Conservation (phyloP, 441 rosid genomes). For the Erodium trifolium region DNA sequence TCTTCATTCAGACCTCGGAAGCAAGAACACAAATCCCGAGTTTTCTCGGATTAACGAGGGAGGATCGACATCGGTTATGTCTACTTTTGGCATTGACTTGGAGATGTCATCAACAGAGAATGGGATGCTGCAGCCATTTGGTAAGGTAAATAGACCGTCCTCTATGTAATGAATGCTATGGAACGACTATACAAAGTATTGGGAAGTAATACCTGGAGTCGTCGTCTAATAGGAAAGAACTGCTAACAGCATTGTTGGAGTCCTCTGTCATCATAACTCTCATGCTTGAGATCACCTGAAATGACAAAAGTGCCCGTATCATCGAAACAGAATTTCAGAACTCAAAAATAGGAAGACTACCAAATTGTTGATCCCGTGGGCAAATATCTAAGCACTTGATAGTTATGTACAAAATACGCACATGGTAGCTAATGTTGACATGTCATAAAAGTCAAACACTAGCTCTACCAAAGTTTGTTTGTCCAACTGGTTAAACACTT, state of each 20-base stretch:
- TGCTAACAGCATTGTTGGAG: slow-evolving; percentile 94
- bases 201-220: slow-evolving; percentile 70
- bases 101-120: slow-evolving; percentile 94
- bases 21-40: slow-evolving; percentile 83
- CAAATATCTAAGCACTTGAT: too few species aligned
- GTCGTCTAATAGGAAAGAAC: slow-evolving; percentile 86
- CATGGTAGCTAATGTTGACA: background rate
- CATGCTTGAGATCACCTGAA: slow-evolving; percentile 86
- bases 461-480: background rate
- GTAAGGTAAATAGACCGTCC: background rate
- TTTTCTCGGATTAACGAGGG: slow-evolving; percentile 87
- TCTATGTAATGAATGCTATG: background rate
- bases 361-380: too few species aligned
- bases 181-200: background rate
- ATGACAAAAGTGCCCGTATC: background rate
- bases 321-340: background rate
- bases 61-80: slow-evolving; percentile 77
- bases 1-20: slow-evolving; percentile 40
- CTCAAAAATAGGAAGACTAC: slow-evolving; percentile 40
- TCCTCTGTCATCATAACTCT: slow-evolving; percentile 97
- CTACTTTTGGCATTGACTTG: slow-evolving; percentile 87
- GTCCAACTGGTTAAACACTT: too few species aligned
- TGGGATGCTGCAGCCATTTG: slow-evolving; percentile 65
- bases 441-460: background rate
- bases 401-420: background rate